Evolutionary conservation across 2,329 filamentous ascomycete genomes (phyloP).

Genomic region (Chrysoporthe austroafricana): DNA sequence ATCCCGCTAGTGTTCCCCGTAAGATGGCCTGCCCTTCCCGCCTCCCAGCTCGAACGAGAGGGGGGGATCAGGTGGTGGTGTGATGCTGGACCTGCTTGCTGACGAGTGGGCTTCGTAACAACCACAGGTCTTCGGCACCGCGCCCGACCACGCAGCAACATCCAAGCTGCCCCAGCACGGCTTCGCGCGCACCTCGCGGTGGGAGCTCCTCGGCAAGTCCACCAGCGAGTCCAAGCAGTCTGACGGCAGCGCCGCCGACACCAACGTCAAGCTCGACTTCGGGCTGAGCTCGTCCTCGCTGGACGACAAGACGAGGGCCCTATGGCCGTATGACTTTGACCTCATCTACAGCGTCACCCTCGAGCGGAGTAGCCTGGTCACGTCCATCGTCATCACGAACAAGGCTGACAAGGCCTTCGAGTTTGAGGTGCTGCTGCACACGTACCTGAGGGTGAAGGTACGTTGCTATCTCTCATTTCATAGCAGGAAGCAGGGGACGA

Average conservation of each 20-base stretch:
- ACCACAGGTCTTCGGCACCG: conserved; percentile 83
- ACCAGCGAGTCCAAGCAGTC: conserved; percentile 60
- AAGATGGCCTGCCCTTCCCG: conserved; percentile 50
- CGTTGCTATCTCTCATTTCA: conserved; percentile 35
- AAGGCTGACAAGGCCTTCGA: conserved; percentile 83
- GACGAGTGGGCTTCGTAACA: neutral
- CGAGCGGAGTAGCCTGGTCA: conserved; percentile 73
- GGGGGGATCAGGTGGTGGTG: neutral
- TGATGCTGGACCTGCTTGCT: neutral
- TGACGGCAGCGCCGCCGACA: conserved; percentile 45
- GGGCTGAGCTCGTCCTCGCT: conserved; percentile 79
- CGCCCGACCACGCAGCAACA: conserved; percentile 76
- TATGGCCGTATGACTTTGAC: conserved; percentile 87
- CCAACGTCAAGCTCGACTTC: conserved; percentile 92
- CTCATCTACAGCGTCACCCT: conserved; percentile 93
- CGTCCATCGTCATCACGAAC: conserved; percentile 85
- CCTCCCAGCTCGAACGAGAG: conserved; percentile 5
- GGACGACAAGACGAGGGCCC: conserved; percentile 66
- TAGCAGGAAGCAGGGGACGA: neutral
- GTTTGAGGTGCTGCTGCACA: conserved; percentile 90
- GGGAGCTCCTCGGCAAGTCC: conserved; percentile 93
- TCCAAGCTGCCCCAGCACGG: conserved; percentile 87
- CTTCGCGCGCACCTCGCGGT: conserved; percentile 85
- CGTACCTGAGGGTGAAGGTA: conserved; percentile 83
- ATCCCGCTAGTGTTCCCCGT: conserved; percentile 94